Conservation (phyloP, 331 rosid species). For the Quercus lobata region DNA sequence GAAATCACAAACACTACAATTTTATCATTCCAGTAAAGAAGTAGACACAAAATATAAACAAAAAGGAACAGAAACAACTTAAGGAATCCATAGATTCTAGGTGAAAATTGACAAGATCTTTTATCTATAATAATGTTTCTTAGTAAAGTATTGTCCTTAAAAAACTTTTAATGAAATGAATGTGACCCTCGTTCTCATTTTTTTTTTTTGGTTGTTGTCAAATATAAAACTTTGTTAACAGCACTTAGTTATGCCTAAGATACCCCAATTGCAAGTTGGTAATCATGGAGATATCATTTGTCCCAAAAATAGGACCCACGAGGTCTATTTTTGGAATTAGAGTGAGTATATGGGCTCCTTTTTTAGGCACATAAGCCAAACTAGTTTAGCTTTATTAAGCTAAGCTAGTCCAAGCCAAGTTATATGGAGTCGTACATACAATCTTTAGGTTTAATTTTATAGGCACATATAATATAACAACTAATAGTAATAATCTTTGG, state of each 20-base stretch:
- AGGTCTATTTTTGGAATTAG: background rate
- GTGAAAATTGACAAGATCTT: constrained; percentile 18
- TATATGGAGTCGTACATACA: background rate
- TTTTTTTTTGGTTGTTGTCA: background rate
- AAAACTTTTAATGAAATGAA: constrained; percentile 9
- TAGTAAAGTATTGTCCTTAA: constrained; percentile 23
- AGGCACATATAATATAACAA: background rate
- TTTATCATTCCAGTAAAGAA: background rate
- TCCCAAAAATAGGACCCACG: constrained; percentile 54
- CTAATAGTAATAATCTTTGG: background rate
- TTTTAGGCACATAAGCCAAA: constrained; percentile 4
- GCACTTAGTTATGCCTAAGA: constrained; percentile 31
- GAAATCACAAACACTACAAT: background rate
- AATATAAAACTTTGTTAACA: constrained; percentile 31
- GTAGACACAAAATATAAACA: too few species aligned
- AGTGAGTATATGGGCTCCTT: background rate
- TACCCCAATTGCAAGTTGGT: constrained; percentile 53
- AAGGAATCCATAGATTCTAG: too few species aligned
- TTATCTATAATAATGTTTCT: constrained; percentile 31
- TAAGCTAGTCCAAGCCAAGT: background rate
- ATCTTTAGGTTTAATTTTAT: background rate
- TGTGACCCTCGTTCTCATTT: background rate
- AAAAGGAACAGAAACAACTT: too few species aligned
- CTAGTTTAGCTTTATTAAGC: background rate
- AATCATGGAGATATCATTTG: constrained; percentile 80